Conservation (phyloP, 1,139 yeast genomes). For the Groenewaldozyma auringiensis region DNA sequence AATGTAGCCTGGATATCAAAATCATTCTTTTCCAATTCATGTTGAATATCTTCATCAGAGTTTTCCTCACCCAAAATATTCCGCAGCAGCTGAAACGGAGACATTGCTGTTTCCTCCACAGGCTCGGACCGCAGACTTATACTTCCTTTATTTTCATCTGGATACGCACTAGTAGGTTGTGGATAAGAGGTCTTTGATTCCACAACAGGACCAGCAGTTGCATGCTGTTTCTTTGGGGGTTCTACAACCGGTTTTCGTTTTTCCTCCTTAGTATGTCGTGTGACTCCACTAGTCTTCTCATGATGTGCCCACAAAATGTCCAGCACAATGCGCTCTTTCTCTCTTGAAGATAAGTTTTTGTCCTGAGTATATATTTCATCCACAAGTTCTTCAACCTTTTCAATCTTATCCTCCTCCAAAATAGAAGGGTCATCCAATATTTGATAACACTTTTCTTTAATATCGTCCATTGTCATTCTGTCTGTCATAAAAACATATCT, state of each 20-base stretch:
- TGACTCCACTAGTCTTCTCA: constrained; percentile 15
- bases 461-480: constrained; percentile 16
- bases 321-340: constrained; percentile 30
- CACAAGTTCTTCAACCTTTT: constrained; percentile 32
- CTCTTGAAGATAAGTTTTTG: constrained; percentile 12
- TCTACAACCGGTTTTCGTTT: neutral
- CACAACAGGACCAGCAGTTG: constrained; percentile 5
- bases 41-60: constrained; percentile 27
- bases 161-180: neutral
- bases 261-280: neutral
- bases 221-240: neutral
- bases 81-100: constrained; percentile 30
- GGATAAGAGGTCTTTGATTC: neutral
- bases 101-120: constrained; percentile 10
- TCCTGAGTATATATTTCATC: constrained; percentile 14
- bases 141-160: neutral
- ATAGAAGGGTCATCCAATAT: constrained; percentile 27
- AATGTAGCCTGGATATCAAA: constrained; percentile 27
- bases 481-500: neutral
- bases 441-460: constrained; percentile 28
- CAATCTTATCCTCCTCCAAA: constrained; percentile 35
- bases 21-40: constrained; percentile 27
- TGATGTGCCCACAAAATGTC: constrained; percentile 38
- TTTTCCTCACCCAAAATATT: constrained; percentile 26
- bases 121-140: neutral